phyloP scores from a whole-genome alignment of 805 yeast species.

The Yamadazyma tumulicola region DNA sequence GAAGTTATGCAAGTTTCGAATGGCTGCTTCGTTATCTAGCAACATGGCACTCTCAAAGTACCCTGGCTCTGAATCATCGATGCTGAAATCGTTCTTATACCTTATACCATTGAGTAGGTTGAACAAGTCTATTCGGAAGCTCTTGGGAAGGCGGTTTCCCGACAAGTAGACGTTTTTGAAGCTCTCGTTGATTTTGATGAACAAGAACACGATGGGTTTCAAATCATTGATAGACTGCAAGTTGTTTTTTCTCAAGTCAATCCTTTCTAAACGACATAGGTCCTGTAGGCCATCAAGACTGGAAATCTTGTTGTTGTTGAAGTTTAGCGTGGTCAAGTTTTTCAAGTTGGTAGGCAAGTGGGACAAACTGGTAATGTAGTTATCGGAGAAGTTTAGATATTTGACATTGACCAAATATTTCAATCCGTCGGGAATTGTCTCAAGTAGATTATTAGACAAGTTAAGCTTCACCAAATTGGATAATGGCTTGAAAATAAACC shows the following conservation, averaged over 20 bases:
- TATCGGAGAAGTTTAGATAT: slow-evolving; percentile 43
- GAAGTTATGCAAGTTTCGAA: slow-evolving; percentile 38
- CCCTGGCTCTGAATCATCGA: slow-evolving; percentile 61
- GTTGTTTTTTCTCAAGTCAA: slow-evolving; percentile 51
- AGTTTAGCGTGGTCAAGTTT: slow-evolving; percentile 43
- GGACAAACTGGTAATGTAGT: slow-evolving; percentile 31
- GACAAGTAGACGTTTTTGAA: slow-evolving; percentile 39
- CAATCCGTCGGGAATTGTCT: slow-evolving; percentile 51
- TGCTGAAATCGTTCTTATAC: slow-evolving; percentile 44
- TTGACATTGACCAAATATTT: slow-evolving; percentile 45
- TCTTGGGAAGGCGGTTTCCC: slow-evolving; percentile 44
- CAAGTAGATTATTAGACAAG: slow-evolving; percentile 51
- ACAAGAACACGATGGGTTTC: slow-evolving; percentile 34
- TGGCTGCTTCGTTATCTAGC: slow-evolving; percentile 48
- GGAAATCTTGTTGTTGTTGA: slow-evolving; percentile 46
- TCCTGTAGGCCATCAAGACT: slow-evolving; percentile 45
- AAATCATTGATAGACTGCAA: slow-evolving; percentile 31
- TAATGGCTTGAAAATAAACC: slow-evolving; percentile 37
- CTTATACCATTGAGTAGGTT: slow-evolving; percentile 54
- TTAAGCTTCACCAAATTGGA: slow-evolving; percentile 45
- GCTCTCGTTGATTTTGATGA: slow-evolving; percentile 22
- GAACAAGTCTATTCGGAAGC: slow-evolving; percentile 51
- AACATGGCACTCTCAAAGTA: slow-evolving; percentile 56
- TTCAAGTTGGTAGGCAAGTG: slow-evolving; percentile 33
- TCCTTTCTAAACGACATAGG: slow-evolving; percentile 41